These are phyloP conservation scores for Suhomyces tanzawaensis DNA, from an alignment of 805 yeast species.

Conservation along the genomic window DNA sequence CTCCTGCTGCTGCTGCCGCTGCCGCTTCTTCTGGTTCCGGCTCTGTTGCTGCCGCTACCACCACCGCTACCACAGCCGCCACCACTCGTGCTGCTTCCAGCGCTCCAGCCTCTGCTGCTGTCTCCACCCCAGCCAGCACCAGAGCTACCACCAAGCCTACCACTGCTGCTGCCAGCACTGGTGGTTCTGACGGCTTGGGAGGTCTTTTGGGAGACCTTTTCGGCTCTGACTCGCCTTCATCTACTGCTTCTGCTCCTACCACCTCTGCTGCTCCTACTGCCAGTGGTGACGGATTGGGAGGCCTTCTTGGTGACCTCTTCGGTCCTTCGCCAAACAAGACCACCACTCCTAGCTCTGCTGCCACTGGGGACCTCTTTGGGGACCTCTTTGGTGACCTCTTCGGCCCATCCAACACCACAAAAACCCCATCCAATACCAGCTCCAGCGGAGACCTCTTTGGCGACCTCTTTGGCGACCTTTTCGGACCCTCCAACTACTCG, in stretches of 20 bases:
- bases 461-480: slow-evolving; percentile 13
- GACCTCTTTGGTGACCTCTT: slow-evolving; percentile 11
- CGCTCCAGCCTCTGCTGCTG: slow-evolving; percentile 3
- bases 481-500: slow-evolving; percentile 10
- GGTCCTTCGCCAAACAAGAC: slow-evolving; percentile 9
- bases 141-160: slow-evolving; percentile 5
- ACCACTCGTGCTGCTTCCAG: slow-evolving; percentile 4
- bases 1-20: slow-evolving; percentile 3
- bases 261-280: slow-evolving; percentile 10
- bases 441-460: slow-evolving; percentile 9
- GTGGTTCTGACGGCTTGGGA: slow-evolving; percentile 10
- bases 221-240: slow-evolving; percentile 6
- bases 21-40: neutral
- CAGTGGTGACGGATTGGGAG: slow-evolving; percentile 5
- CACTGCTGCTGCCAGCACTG: slow-evolving; percentile 4
- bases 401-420: slow-evolving; percentile 2
- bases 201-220: slow-evolving; percentile 13
- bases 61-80: slow-evolving; percentile 5
- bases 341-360: slow-evolving; percentile 6
- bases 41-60: slow-evolving; percentile 3
- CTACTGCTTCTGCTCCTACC: slow-evolving; percentile 5
- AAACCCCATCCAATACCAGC: slow-evolving; percentile 7
- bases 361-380: slow-evolving; percentile 6
- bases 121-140: slow-evolving; percentile 5
- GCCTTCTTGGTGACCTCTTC: slow-evolving; percentile 14